phyloP scores from a whole-genome alignment of 371 early-diverging fungal genomes.

The Conidiobolus incongruus region DNA sequence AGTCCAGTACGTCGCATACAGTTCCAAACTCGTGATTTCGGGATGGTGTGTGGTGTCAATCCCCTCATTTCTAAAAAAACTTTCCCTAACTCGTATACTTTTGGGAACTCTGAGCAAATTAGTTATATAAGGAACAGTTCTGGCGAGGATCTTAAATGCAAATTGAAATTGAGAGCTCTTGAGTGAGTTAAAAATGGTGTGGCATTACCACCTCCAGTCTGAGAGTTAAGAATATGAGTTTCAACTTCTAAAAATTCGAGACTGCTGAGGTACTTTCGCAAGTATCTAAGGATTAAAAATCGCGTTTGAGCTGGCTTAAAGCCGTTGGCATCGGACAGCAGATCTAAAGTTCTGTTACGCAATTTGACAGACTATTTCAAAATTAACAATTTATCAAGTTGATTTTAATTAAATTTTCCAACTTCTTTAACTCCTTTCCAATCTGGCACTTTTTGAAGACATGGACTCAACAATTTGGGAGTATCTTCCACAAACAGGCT shows the following conservation, averaged over 20 bases:
- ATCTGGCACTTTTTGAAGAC: slow-evolving; percentile 61
- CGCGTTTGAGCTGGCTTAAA: slow-evolving; percentile 95
- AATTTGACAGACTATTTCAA: background rate
- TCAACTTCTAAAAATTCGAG: slow-evolving; percentile 83
- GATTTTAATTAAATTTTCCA: slow-evolving; percentile 18
- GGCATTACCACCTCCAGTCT: slow-evolving; percentile 91
- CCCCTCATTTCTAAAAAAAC: slow-evolving; percentile 97
- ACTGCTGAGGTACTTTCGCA: slow-evolving; percentile 54
- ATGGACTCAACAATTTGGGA: slow-evolving; percentile 73
- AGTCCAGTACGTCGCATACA: slow-evolving; percentile 88
- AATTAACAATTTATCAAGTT: background rate
- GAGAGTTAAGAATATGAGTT: slow-evolving; percentile 76
- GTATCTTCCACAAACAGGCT: slow-evolving; percentile 47
- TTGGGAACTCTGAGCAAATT: slow-evolving; percentile 42
- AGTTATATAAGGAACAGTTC: slow-evolving; percentile 19
- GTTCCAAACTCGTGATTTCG: slow-evolving; percentile 95
- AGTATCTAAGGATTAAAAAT: slow-evolving; percentile 53
- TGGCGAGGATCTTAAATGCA: slow-evolving; percentile 69
- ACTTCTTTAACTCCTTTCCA: slow-evolving; percentile 30
- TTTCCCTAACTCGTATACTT: slow-evolving; percentile 92
- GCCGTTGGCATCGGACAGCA: slow-evolving; percentile 52
- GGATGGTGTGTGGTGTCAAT: slow-evolving; percentile 96
- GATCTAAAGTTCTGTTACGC: slow-evolving; percentile 7
- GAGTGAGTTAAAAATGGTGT: slow-evolving; percentile 85
- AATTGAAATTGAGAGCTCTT: slow-evolving; percentile 32